Evolutionary conservation across 2,329 filamentous ascomycete species (phyloP).

Genomic region (Neonectria magnoliae): DNA sequence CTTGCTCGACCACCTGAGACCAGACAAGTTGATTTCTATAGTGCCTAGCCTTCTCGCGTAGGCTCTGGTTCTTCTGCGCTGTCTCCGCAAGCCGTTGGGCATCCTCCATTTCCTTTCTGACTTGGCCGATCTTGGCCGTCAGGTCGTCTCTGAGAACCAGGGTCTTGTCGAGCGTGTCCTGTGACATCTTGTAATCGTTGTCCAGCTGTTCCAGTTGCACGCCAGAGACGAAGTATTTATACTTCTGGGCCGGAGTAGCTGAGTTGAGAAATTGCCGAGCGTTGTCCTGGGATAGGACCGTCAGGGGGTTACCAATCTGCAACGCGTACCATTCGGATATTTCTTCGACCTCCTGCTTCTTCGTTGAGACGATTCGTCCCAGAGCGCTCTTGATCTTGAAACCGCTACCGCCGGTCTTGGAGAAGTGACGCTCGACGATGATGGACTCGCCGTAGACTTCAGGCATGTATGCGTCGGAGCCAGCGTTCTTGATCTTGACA

Average conservation of each 20-base stretch:
- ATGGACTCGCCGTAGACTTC: conserved; percentile 87
- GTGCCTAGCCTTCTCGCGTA: conserved; percentile 69
- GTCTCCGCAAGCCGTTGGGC: conserved; percentile 72
- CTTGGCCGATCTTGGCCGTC: conserved; percentile 44
- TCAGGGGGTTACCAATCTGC: conserved; percentile 97
- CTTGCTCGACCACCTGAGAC: conserved; percentile 84
- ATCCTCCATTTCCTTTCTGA: conserved; percentile 60
- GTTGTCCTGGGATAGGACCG: conserved; percentile 93
- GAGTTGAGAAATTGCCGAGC: conserved; percentile 92
- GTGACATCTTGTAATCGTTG: conserved; percentile 87
- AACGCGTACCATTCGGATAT: conserved; percentile 93
- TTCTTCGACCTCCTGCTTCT: conserved; percentile 88
- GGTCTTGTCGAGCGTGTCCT: conserved; percentile 78
- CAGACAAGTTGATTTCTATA: conserved; percentile 80
- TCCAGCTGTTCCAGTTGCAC: conserved; percentile 94
- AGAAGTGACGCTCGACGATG: conserved; percentile 90
- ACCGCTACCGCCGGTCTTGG: conserved; percentile 75
- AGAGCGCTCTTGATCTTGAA: conserved; percentile 86
- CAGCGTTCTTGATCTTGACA: conserved; percentile 91
- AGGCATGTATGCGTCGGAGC: conserved; percentile 83
- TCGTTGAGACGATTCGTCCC: conserved; percentile 79
- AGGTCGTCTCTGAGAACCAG: conserved; percentile 51
- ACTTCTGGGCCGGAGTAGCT: conserved; percentile 85
- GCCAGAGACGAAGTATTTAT: conserved; percentile 95
- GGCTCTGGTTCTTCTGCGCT: conserved; percentile 71